Evolutionary conservation across 352 stramenopile genomes (phyloP), one percentile per base, ranked within the genome.

Genomic region (Phytophthora hybrid): DNA sequence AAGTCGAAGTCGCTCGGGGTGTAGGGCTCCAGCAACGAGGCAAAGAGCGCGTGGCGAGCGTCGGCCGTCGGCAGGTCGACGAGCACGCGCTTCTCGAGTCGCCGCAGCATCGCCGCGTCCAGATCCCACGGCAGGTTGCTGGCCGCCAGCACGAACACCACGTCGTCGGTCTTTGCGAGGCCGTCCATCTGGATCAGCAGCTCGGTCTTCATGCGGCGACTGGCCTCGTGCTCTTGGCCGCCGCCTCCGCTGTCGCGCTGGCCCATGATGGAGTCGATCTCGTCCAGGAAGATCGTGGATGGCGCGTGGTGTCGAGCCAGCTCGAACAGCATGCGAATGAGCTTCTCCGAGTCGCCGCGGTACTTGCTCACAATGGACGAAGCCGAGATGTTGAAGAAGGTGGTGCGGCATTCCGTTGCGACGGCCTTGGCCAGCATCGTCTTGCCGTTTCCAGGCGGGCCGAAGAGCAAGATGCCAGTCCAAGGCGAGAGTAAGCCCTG

Each of bases 391-490:
- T 97, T 96, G 68, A 97, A 97, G 64, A 97, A 96, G 13, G 90
- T 95, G 13, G 89, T 96, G 60, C 89, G 86, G 69, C 89, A 95
- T 67, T 97, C 90, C 9, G 89, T 96, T 16, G 90, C 90, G 4
- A 97, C 88, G 0, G 90, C 90, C 60, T 95, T 94, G 5, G 90
- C 90, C 6, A 97, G 83, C 89, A 97, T 95, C n/a, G 90, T 97
- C 70, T 97, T 97, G 54, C 90, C 90, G 32, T 93, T 97, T 29
- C 89, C 90, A 14, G 90, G 89, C 1, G 89, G 90, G 0, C 93
- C 93, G 41, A 94, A 98, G 1, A 98, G 71, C 10, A 98, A 56
- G 53, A 98, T 96, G 14, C 96, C 96, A 66, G 97, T 98, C 89
- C 89, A 96, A 0, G 89, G 88, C 1, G 88, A 91, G 1, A 97